phyloP scores from a whole-genome alignment of 306 rosid genomes.

The Vigna reflexopilosa region DNA sequence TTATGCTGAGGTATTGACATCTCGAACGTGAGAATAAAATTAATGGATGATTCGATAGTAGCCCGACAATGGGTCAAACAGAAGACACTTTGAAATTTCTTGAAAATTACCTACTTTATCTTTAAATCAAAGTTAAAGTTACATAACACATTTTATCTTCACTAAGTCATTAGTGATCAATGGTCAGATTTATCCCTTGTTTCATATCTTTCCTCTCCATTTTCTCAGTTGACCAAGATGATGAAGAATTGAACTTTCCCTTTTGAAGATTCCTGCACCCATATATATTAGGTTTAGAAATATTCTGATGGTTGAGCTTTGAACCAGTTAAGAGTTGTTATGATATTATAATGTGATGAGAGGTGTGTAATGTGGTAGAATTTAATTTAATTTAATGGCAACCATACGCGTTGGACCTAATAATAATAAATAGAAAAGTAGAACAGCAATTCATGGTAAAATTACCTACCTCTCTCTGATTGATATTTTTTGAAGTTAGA shows the following conservation, averaged over 20 bases:
- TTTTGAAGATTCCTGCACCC: neutral
- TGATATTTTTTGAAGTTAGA: neutral
- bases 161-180: neutral
- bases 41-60: too few relatives aligned
- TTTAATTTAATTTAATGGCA: conserved; percentile 31
- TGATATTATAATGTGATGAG: neutral
- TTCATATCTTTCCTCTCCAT: neutral
- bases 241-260: conserved; percentile 1
- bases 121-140: neutral
- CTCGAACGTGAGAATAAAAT: too few relatives aligned
- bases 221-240: conserved; percentile 19
- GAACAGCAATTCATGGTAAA: conserved; percentile 1
- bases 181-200: neutral
- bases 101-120: neutral
- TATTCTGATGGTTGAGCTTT: neutral
- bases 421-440: conserved; percentile 7
- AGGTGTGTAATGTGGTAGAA: neutral
- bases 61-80: too few relatives aligned
- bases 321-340: neutral
- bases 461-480: neutral
- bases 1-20: too few relatives aligned
- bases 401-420: neutral
- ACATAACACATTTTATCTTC: neutral
- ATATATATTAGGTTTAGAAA: too few relatives aligned
- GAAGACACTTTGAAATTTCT: neutral